Base-by-base conservation (phyloP, 805 yeast species). In the Candida morakotiae region DNA sequence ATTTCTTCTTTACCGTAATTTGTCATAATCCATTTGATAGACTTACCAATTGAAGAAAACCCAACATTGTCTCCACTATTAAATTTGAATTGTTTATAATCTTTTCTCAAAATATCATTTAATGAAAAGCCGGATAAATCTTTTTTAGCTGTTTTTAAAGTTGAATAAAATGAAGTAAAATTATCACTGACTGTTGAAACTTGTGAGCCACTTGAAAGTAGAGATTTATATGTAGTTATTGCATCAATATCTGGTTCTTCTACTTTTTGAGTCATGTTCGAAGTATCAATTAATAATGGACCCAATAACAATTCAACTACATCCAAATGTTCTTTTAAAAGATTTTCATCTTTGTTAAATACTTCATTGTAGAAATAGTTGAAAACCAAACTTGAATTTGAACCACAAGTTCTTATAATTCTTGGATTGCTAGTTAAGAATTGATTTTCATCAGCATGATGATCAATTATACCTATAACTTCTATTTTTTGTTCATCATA, bases 271-370 rank as follows among this genome's bases (percentile, higher is more conserved):
- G 70, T 62, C 66, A 87, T 62, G 47, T 82, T 80, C 4, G 79
- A 61, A 0, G 98, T 89, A 49, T 91, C 98, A 9, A 83, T 67
- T 26, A 87, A 51, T 21, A 84, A 70, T 1, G 96, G 93, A 0
- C 86, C 81, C 33, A 81, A 44, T 5, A 79, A 64, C 10, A 87
- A 59, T 21, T 62, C 58, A 1, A 73, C 61, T 6, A 73, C 51
- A 15, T 69, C 75, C 19, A 38, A n/a, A 15, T 52, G 43, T 9
- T 46, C 40, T 20, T 42, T 43, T 2, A 51, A 45, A 25, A 60
- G 43, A 1, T 43, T 35, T 1, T 44, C 31, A 7, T 45, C 34
- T 2, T 42, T 44, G 4, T 34, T 44, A 15, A 32, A 46, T 38
- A 49, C 42, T 34, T 54, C 45, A 9, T 47, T 48, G 44, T 58